Evolutionary conservation across 805 yeast species (phyloP), one percentile per base, ranked within the genome.

Genomic region (Suhomyces canberraensis): DNA sequence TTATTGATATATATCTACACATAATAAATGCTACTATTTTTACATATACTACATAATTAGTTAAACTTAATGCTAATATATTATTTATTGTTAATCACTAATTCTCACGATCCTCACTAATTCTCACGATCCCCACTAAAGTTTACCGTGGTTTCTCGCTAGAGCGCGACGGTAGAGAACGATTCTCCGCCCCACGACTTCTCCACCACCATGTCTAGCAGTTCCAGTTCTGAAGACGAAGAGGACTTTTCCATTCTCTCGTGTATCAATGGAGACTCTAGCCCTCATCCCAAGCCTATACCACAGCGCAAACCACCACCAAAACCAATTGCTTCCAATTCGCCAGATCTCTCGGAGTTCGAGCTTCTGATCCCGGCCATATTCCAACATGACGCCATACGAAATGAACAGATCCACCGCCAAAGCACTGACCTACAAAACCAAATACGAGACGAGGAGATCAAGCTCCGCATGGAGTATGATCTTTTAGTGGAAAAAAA

Each of bases 341-440:
- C 14, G 11, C 27, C 33, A 31, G 37, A 34, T 17, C 21, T 17
- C 15, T 11, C 36, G 3, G 40, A 50, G 16, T 53, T 52, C 25
- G 40, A 46, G 2, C 18, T 59, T 3, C 40, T 36, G 6, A 41
- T 64, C 16, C 69, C 70, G 2, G 34, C 56, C 11, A 47, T 64
- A 3, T 64, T 64, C 36, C 46, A 46, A 21, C 45, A 47, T 11
- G 59, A 54, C 26, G 69, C 61, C 16, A 50, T 45, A 26, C 47
- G 42, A 29, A 58, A 64, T 35, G 51, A 53, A 18, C 39, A 45
- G 35, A 39, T 63, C 6, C 44, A 50, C n/a, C 37, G 32, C 21
- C 48, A 44, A 31, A 48, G 54, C 31, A 26, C 37, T 4, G 41
- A 49, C 21, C 55, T 63, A 20, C 37, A 50, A 18, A 36, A 36